These are phyloP conservation scores for Phytophthora citricola DNA, from an alignment of 352 stramenopile genomes.

Conservation along the genomic window DNA sequence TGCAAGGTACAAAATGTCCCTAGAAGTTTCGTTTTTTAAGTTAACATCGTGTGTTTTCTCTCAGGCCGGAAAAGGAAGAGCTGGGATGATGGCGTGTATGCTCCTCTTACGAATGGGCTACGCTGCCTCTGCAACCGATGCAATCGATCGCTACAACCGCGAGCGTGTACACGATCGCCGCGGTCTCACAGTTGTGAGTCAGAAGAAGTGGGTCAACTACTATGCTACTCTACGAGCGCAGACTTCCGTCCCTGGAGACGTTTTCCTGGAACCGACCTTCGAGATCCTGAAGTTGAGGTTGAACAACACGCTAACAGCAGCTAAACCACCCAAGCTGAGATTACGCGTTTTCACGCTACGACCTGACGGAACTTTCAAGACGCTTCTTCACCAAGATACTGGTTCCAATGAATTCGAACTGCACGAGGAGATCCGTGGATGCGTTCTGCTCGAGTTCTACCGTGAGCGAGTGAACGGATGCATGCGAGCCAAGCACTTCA, in stretches of 20 bases:
- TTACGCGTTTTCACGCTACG: conserved; percentile 56
- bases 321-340: conserved; percentile 45
- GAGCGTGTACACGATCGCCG: conserved; percentile 62
- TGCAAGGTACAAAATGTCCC: conserved; percentile 56
- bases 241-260: conserved; percentile 13
- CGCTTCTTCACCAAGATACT: conserved; percentile 53
- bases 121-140: conserved; percentile 42
- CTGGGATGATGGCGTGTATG: conserved; percentile 84
- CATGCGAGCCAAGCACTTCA: conserved; percentile 68
- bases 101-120: conserved; percentile 75
- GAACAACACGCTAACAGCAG: conserved; percentile 50
- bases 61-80: conserved; percentile 73
- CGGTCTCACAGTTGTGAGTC: conserved; percentile 70
- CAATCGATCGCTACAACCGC: conserved; percentile 76
- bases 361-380: conserved; percentile 35
- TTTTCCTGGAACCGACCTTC: conserved; percentile 36
- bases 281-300: conserved; percentile 47
- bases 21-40: not conserved
- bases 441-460: conserved; percentile 70
- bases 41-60: not conserved
- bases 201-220: conserved; percentile 80
- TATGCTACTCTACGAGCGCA: conserved; percentile 44
- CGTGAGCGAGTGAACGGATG: conserved; percentile 44
- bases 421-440: conserved; percentile 51
- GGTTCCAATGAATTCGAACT: conserved; percentile 62